Percentiles rank a stretch among this genome's conserved stretches.
These are phyloP conservation scores for Pichia sp. DNA, from an alignment of 1,139 yeast species.

Conservation along the genomic window DNA sequence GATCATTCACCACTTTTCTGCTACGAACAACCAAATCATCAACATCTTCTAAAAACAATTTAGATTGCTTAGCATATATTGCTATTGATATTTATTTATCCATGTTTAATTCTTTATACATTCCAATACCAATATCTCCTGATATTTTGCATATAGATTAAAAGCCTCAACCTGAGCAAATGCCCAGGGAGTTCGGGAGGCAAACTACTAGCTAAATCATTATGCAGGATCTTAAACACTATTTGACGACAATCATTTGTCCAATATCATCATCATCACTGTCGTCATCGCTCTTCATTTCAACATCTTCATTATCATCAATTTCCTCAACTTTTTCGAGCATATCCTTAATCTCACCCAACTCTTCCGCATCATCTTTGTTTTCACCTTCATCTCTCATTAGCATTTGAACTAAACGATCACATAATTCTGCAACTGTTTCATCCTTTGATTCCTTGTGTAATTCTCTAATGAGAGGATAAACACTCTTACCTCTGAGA, in stretches of 20 bases:
- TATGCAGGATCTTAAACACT: no score
- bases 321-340: constrained; percentile 27
- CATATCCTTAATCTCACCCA: constrained; percentile 27
- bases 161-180: no score
- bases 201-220: no score
- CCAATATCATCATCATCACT: constrained; percentile 22
- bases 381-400: constrained; percentile 73
- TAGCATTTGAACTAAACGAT: constrained; percentile 73
- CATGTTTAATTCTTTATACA: constrained; percentile 1
- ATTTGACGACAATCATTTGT: constrained; percentile 27
- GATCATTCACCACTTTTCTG: no score
- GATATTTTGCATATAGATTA: not conserved
- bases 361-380: constrained; percentile 22
- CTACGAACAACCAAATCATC: no score
- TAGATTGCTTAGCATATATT: no score
- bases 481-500: constrained; percentile 71
- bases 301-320: constrained; percentile 12
- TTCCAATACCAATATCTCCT: not conserved
- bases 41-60: no score
- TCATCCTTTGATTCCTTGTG: constrained; percentile 66
- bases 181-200: no score
- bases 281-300: constrained; percentile 3
- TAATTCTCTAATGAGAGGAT: constrained; percentile 76
- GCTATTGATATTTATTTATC: not conserved
- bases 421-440: constrained; percentile 60